phyloP scores from a whole-genome alignment of 352 stramenopile genomes.

The Albugo laibachii region DNA sequence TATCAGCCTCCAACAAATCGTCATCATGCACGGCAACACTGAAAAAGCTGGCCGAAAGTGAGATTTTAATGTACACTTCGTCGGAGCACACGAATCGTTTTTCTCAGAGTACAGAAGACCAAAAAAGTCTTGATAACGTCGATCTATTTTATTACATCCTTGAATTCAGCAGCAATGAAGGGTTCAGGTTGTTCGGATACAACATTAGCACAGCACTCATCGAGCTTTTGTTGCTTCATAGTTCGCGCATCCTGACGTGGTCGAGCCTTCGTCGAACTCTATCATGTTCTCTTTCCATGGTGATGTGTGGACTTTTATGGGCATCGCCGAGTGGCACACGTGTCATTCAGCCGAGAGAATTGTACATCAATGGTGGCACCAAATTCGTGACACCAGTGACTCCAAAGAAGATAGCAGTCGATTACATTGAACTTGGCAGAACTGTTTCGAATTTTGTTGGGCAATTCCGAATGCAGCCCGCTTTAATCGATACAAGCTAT shows the following conservation, averaged over 20 bases:
- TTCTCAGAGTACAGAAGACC: too few relatives aligned
- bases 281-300: slow-evolving; percentile 30
- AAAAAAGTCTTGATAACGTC: too few relatives aligned
- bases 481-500: slow-evolving; percentile 18
- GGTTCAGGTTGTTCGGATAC: slow-evolving; percentile 45
- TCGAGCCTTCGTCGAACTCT: slow-evolving; percentile 41
- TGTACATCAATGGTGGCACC: slow-evolving; percentile 18
- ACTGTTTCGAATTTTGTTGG: slow-evolving; percentile 23
- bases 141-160: slow-evolving; percentile 43
- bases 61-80: too few relatives aligned
- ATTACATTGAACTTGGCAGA: slow-evolving; percentile 36
- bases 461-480: slow-evolving; percentile 19
- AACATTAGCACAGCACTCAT: slow-evolving; percentile 50
- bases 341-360: slow-evolving; percentile 39
- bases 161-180: slow-evolving; percentile 6
- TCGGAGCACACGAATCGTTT: too few relatives aligned
- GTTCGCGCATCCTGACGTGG: slow-evolving; percentile 48
- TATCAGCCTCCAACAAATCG: too few relatives aligned
- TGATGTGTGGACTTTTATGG: slow-evolving; percentile 28
- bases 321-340: slow-evolving; percentile 20
- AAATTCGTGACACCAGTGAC: slow-evolving; percentile 7
- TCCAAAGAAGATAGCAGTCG: slow-evolving; percentile 17
- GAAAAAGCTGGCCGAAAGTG: too few relatives aligned
- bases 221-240: slow-evolving; percentile 27
- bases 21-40: too few relatives aligned